phyloP scores from a whole-genome alignment of 768 basidiomycete species.

The Rhizopogon sp. region DNA sequence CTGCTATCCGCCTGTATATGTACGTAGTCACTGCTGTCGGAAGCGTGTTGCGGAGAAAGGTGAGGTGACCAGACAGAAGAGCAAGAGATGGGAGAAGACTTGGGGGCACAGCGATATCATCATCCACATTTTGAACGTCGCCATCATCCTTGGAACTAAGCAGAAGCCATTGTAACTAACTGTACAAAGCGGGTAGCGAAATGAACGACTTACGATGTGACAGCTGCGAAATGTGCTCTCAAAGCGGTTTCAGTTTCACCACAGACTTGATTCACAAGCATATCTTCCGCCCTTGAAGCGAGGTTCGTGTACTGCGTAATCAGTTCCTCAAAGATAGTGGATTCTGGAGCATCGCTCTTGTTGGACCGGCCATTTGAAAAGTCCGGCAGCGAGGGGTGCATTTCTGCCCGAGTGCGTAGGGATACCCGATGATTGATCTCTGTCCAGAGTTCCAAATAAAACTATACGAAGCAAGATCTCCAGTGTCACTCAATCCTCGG shows the following conservation, averaged over 20 bases:
- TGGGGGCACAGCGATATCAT: slow-evolving; percentile 54
- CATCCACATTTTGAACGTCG: slow-evolving; percentile 6
- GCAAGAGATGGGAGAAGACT: slow-evolving; percentile 74
- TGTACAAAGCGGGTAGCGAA: not conserved
- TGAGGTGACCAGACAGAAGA: slow-evolving; percentile 74
- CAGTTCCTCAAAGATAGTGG: slow-evolving; percentile 78
- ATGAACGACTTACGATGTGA: slow-evolving; percentile 33
- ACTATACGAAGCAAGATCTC: slow-evolving; percentile 40
- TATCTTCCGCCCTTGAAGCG: slow-evolving; percentile 72
- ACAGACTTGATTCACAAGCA: slow-evolving; percentile 79
- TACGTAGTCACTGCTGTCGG: slow-evolving; percentile 51
- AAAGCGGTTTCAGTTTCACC: slow-evolving; percentile 76
- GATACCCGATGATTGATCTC: slow-evolving; percentile 63
- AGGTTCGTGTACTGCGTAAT: slow-evolving; percentile 59
- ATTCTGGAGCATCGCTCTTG: slow-evolving; percentile 37
- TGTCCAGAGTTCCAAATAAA: slow-evolving; percentile 87
- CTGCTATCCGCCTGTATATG: slow-evolving; percentile 72
- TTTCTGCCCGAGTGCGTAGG: slow-evolving; percentile 50
- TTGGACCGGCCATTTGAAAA: slow-evolving; percentile 16
- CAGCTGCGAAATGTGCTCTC: slow-evolving; percentile 63
- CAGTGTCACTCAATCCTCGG: slow-evolving; percentile 1
- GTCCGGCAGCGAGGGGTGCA: slow-evolving; percentile 47
- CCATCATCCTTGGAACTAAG: not conserved
- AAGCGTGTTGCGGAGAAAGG: slow-evolving; percentile 59
- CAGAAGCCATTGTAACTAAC: not conserved